Evolutionary conservation across 2,329 filamentous ascomycete species (phyloP), one percentile per base, ranked within the genome.

Genomic region (Hypomyces rosellus): DNA sequence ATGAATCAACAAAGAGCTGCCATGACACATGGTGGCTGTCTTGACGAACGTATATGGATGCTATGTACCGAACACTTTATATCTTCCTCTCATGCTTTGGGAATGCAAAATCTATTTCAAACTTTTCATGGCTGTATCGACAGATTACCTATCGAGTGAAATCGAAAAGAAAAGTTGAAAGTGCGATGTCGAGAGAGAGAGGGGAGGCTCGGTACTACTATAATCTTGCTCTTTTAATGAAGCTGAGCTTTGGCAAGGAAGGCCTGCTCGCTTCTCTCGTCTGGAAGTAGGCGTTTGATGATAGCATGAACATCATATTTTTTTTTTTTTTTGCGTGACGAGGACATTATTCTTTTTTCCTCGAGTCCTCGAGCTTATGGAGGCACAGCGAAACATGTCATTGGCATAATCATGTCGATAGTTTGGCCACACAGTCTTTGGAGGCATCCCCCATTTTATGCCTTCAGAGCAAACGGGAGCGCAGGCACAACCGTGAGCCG

Each of bases 41-140:
- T 59, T 62, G 52, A 63, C 57, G 64, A 63, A 65, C 64, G 61
- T 67, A 69, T 63, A 64, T 67, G 65, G 62, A 63, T 61, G 62
- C 61, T 55, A 62, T 67, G 66, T 70, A 67, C 58, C 64, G 60
- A 62, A 62, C 59, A 61, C 63, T 61, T 61, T 46, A 41, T 46
- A 45, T 39, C 36, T 34, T 44, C 34, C 25, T 51, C 36, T 33
- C 38, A 45, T 34, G 18, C 41, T 43, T 52, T 39, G 47, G 44
- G 46, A 45, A 52, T 34, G 22, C 45, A 48, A 46, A 47, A 49
- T 53, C 34, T 50, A 50, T 48, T 38, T 46, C 18, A 42, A 40
- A 45, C 13, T 49, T 46, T 50, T 48, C 43, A 41, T 42, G 37
- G 44, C 49, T 47, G 40, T 40, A 45, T 45, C 38, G 37, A 20